Base-by-base conservation (phyloP, 768 basidiomycete genomes). In the Suillus clintonianus region DNA sequence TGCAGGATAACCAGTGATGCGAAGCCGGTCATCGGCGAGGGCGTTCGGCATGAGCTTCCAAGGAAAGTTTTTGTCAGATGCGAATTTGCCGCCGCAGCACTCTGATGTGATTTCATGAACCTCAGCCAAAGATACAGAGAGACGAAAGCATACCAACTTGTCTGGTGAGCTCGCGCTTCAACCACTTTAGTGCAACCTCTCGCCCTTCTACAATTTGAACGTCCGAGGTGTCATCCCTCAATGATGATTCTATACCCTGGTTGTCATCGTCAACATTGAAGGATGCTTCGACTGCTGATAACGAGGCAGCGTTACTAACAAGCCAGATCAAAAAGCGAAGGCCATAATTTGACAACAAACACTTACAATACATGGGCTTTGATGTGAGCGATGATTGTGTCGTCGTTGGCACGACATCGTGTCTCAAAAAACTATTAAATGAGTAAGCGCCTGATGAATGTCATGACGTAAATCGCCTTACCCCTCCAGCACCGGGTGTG, bases 331-430 rank as follows among this genome's bases (percentile, higher is more conserved):
- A n/a, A n/a, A n/a, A n/a, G n/a, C n/a, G 43, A 45, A 45, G 43
- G n/a, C 3, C n/a, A n/a, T 8, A 43, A 10, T 50, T 5, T 30
- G 43, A 45, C 19, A 7, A 10, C 43, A 2, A n/a, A 45, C 7
- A 63, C 65, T 43, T 63, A 65, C 65, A 53, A 65, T 6, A 60
- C 27, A 19, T 63, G 65, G 10, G 62, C 62, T 42, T 63, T 65
- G n/a, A 65, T 43, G 24, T 63, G 56, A 1, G 50, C 57, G 10
- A 65, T 59, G 9, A 65, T 63, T 2, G 41, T 41, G 34, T 60
- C 7, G 0, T 58, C 37, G 17, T 58, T 32, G 5, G 62, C 56
- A 42, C n/a, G 32, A 43, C 65, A 65, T 9, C 37, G 53, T 24
- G 32, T 56, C 14, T 59, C 43, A 22, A 53, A 59, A 14, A 65